These are phyloP conservation scores for Lomentospora prolificans DNA, from an alignment of 2,329 filamentous ascomycete species.

Conservation along the genomic window DNA sequence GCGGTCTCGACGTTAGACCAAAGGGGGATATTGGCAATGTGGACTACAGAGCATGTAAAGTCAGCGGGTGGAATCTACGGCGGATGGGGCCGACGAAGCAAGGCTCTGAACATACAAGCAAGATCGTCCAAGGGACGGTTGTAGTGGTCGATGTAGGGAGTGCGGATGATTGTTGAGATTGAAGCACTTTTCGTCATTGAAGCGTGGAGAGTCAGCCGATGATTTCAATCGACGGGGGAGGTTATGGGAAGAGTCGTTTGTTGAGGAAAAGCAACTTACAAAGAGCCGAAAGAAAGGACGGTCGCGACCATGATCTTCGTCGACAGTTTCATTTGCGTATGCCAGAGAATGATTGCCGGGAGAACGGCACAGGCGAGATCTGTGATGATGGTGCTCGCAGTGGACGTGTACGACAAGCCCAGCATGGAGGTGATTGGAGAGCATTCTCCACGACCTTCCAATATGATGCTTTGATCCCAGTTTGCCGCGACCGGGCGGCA, in stretches of 20 bases:
- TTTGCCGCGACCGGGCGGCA: constrained; percentile 21
- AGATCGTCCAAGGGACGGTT: constrained; percentile 11
- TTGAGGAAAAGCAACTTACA: constrained; percentile 5
- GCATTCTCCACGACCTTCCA: constrained; percentile 15
- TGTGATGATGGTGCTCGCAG: constrained; percentile 22
- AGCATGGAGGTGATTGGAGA: constrained; percentile 14
- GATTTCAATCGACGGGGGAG: neutral
- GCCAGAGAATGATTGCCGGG: constrained; percentile 22
- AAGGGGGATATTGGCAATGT: constrained; percentile 9
- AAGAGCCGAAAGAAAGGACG: constrained; percentile 15
- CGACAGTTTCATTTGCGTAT: constrained; percentile 20
- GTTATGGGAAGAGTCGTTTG: neutral
- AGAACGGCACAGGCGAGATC: constrained; percentile 21
- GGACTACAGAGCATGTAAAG: neutral
- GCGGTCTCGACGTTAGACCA: constrained; percentile 16
- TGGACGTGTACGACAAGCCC: constrained; percentile 17
- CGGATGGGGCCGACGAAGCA: constrained; percentile 14
- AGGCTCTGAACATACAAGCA: constrained; percentile 8
- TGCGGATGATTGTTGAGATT: constrained; percentile 16
- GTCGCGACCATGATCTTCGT: constrained; percentile 13
- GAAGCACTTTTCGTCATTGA: constrained; percentile 10
- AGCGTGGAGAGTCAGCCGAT: neutral
- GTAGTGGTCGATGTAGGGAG: constrained; percentile 15
- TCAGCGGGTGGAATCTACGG: neutral
- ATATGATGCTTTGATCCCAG: constrained; percentile 21